Base-by-base conservation (phyloP, 1,284 basidiomycete genomes). In the Sphaerobolus stellatus region DNA sequence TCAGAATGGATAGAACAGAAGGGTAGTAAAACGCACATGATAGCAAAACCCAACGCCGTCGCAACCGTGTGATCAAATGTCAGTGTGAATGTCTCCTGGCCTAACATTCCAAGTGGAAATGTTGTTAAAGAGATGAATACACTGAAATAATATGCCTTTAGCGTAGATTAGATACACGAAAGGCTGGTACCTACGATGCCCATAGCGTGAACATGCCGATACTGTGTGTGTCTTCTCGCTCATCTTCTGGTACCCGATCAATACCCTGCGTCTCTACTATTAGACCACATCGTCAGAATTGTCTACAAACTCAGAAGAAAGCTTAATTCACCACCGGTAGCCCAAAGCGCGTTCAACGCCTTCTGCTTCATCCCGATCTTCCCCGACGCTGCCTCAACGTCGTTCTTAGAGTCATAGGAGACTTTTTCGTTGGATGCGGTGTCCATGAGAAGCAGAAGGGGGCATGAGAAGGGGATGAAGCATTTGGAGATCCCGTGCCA, bases 71-170 rank as follows among this genome's bases (percentile, higher is more conserved):
- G 44, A 63, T 72, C 68, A 50, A 84, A 75, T 7, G 78, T 77
- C 48, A 87, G 74, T 9, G 75, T 77, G 61, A 75, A 81, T 59
- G 70, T 66, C 18, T 71, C 75, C 60, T 81, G 80, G 0, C 71
- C 82, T 24, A 86, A 70, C 18, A 78, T 71, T 5, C 84, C 84
- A 22, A 84, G 76, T 0, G 83, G 81, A 51, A 86, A 78, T 1
- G 79, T 80, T 2, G 74, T 76, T 31, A 83, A 64, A 1, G 80
- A 79, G 40, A 56, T 59, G 28, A 56, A 51, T 6, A 52, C 59
- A 25, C 55, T 53, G 25, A n/a, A n/a, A n/a, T n/a, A n/a, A n/a
- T 16, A 18, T 13, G n/a, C n/a, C 28, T 14, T n/a, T 30, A 46
- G 24, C 30, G 2, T 4, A 16, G 18, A 46, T 13, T 27, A 16